Percentiles rank a stretch among this genome's conserved stretches.
These are phyloP conservation scores for Entomortierella lignicola DNA, from an alignment of 192 early-diverging fungal species.

Conservation along the genomic window DNA sequence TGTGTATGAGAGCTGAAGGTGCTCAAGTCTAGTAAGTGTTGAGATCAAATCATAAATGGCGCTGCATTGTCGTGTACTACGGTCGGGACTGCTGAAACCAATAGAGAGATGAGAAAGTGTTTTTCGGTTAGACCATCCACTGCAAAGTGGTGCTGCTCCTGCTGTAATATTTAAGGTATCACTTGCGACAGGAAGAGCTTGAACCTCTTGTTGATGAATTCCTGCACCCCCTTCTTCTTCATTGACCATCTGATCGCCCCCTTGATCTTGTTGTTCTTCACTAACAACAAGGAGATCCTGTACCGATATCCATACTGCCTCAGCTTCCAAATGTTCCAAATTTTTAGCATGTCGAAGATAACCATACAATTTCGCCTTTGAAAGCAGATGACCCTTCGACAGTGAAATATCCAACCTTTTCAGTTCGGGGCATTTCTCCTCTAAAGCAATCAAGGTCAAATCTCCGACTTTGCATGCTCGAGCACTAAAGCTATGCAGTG, in stretches of 20 bases:
- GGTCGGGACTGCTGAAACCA: slow-evolving; percentile 27
- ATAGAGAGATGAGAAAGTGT: slow-evolving; percentile 19
- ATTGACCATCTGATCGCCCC: background rate
- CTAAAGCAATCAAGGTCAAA: slow-evolving; percentile 5
- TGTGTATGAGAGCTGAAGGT: slow-evolving; percentile 30
- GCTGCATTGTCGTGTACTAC: background rate
- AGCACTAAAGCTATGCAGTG: slow-evolving; percentile 24
- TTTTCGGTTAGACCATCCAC: slow-evolving; percentile 3
- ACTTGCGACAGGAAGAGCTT: background rate
- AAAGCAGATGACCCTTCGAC: slow-evolving; percentile 1
- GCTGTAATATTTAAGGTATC: background rate
- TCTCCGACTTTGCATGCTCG: slow-evolving; percentile 24
- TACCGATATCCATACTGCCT: slow-evolving; percentile 29
- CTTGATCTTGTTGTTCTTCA: background rate
- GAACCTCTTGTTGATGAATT: background rate
- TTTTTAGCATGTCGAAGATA: slow-evolving; percentile 6
- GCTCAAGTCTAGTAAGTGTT: slow-evolving; percentile 14
- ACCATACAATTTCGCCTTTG: slow-evolving; percentile 2
- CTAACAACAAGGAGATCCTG: background rate
- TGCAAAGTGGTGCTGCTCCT: background rate
- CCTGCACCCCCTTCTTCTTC: background rate
- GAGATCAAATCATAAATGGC: slow-evolving; percentile 24
- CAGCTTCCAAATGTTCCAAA: slow-evolving; percentile 19
- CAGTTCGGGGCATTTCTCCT: slow-evolving; percentile 8
- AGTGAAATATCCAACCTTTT: slow-evolving; percentile 38